A percentile compares a stretch with the other conserved stretches of the same genome.
Conservation (phyloP, 345 rosid genomes). For the Lumnitzera littorea region DNA sequence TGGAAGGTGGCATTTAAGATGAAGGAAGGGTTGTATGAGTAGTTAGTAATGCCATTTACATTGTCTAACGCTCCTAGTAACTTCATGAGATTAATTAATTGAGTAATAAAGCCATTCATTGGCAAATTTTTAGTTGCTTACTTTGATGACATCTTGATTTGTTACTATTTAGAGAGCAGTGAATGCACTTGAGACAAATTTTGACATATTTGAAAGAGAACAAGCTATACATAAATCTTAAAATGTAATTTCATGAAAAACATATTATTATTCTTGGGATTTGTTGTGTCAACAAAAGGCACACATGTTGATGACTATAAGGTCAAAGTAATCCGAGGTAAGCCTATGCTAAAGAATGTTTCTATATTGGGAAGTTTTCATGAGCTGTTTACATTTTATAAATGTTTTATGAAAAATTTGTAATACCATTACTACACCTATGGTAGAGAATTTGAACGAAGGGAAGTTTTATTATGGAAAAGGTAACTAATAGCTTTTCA, state of each 20-base stretch:
- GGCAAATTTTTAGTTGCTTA: too few relatives aligned
- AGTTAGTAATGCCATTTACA: background rate
- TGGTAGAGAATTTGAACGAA: background rate
- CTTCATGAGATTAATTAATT: too few relatives aligned
- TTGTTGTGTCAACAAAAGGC: slow-evolving; percentile 1
- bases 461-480: background rate
- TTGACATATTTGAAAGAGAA: too few relatives aligned
- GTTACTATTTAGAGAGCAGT: too few relatives aligned
- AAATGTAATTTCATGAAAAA: too few relatives aligned
- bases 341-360: background rate
- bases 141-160: too few relatives aligned
- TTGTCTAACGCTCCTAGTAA: too few relatives aligned
- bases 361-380: background rate
- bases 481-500: background rate
- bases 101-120: too few relatives aligned
- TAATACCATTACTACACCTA: background rate
- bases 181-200: too few relatives aligned
- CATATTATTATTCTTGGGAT: slow-evolving; percentile 1
- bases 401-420: background rate
- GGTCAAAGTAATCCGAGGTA: background rate
- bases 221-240: too few relatives aligned
- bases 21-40: background rate
- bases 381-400: background rate
- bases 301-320: slow-evolving; percentile 5
- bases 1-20: background rate